phyloP scores from a whole-genome alignment of 2,329 filamentous ascomycete genomes.

The Aspergillus sp. region DNA sequence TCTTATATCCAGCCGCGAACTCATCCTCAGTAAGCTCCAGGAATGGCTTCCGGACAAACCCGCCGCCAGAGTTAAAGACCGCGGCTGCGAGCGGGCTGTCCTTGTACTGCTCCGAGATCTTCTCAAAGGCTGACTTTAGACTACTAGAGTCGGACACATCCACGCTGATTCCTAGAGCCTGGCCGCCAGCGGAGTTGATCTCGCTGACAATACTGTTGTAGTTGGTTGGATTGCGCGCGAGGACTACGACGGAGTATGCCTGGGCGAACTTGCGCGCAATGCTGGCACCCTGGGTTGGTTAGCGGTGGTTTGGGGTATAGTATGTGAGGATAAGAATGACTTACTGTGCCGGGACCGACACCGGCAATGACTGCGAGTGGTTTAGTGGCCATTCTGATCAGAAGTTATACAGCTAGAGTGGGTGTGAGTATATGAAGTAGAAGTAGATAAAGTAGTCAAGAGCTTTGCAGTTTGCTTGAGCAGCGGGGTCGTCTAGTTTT shows the following conservation, averaged over 20 bases:
- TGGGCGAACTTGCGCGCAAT: conserved; percentile 61
- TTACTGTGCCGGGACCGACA: conserved; percentile 48
- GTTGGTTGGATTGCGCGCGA: conserved; percentile 59
- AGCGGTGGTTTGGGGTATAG: neutral
- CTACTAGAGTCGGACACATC: conserved; percentile 56
- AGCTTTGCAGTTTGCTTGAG: neutral
- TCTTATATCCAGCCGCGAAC: conserved; percentile 52
- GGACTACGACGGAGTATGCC: conserved; percentile 58
- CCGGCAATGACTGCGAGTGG: conserved; percentile 48
- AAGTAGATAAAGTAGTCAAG: neutral
- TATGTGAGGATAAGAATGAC: neutral
- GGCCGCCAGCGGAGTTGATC: conserved; percentile 59
- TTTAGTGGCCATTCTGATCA: conserved; percentile 34
- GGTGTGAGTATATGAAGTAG: neutral
- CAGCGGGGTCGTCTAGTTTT: neutral
- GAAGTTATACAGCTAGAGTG: neutral
- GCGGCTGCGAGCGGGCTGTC: conserved; percentile 50
- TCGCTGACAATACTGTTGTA: conserved; percentile 57
- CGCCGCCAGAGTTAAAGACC: conserved; percentile 61
- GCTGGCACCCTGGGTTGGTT: conserved; percentile 48
- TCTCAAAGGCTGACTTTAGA: conserved; percentile 53
- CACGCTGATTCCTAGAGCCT: conserved; percentile 60
- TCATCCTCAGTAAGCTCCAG: conserved; percentile 61
- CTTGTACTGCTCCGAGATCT: conserved; percentile 55
- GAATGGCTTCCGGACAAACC: conserved; percentile 60